Base-by-base conservation (phyloP, 2,329 filamentous ascomycete genomes). In the Hymenoscyphus salicellus region DNA sequence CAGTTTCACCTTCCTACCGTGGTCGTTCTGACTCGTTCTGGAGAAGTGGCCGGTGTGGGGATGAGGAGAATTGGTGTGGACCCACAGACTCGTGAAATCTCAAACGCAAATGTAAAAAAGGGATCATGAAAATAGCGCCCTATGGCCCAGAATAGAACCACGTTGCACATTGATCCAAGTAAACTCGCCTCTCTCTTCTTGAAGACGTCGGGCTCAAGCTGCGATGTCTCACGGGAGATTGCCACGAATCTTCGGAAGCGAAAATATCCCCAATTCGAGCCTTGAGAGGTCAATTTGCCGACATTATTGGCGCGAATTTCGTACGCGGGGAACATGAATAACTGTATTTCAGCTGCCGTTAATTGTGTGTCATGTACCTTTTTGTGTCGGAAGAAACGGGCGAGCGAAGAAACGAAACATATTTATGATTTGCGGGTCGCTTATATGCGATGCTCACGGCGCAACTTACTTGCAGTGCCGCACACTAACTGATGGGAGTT, bases 101-200 rank as follows among this genome's bases (percentile, higher is more conserved):
- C 20, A 49, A 56, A 56, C 26, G 28, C 11, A 57, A 36, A 57
- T 33, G 11, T 16, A 16, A 28, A 55, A 55, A 55, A 26, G n/a
- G 20, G 26, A 56, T n/a, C 26, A 56, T 32, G 52, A 57, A 17
- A 20, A 30, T 17, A 56, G 32, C 55, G 28, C 55, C 55, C 33
- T 57, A n/a, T 20, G n/a, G 28, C 55, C 32, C 14, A 57, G 26
- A 57, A 57, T 57, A 57, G 55, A 57, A 36, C 55, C 55, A 57
- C 28, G 28, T 32, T 57, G 28, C 7, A 36, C 14, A 26, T 28
- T 55, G 11, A 16, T 16, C 49, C 4, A 6, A 16, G 49, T 55
- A 55, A 17, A 5, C 20, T 36, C 33, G 33, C n/a, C 17, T 49
- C n/a, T 26, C 20, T 52, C 23, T 26, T 52, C 46, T 11, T 52